A percentile compares a stretch with the other conserved stretches of the same genome.
These are phyloP conservation scores for Aspergillus candidus DNA, from an alignment of 2,329 filamentous ascomycete species.

Conservation along the genomic window DNA sequence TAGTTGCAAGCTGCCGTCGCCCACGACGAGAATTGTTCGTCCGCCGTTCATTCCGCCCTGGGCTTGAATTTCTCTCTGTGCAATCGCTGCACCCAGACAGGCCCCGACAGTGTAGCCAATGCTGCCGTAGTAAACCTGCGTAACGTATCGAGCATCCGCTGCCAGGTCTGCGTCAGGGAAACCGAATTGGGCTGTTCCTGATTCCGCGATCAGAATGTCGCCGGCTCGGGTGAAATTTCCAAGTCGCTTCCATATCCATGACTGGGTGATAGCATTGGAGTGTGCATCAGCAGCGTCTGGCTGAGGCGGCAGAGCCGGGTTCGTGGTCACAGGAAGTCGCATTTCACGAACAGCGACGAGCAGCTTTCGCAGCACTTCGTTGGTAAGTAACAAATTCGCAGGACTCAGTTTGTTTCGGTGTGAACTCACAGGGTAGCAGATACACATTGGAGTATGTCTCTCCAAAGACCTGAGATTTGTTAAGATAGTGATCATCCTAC, in stretches of 20 bases:
- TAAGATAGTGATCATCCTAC: too few relatives aligned
- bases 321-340: too few relatives aligned
- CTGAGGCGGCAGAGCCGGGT: too few relatives aligned
- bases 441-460: too few relatives aligned
- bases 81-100: constrained; percentile 62
- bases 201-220: constrained; percentile 76
- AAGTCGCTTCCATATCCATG: constrained; percentile 63
- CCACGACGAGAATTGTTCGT: constrained; percentile 71
- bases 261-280: constrained; percentile 38
- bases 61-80: constrained; percentile 58
- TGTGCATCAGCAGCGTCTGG: constrained; percentile 61
- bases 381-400: too few relatives aligned
- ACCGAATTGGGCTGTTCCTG: constrained; percentile 76
- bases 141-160: constrained; percentile 61
- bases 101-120: constrained; percentile 58
- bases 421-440: too few relatives aligned
- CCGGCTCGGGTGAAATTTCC: constrained; percentile 61
- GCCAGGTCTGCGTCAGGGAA: constrained; percentile 76
- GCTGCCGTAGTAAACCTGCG: constrained; percentile 63
- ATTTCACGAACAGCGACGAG: too few relatives aligned
- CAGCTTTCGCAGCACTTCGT: too few relatives aligned
- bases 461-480: too few relatives aligned
- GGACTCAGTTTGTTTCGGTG: constrained; percentile 69
- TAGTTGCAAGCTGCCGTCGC: constrained; percentile 80
- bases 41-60: too few relatives aligned